Evolutionary conservation across 2,329 filamentous ascomycete species (phyloP), one percentile per base, ranked within the genome.

Genomic region (Talaromyces amestolkiae): DNA sequence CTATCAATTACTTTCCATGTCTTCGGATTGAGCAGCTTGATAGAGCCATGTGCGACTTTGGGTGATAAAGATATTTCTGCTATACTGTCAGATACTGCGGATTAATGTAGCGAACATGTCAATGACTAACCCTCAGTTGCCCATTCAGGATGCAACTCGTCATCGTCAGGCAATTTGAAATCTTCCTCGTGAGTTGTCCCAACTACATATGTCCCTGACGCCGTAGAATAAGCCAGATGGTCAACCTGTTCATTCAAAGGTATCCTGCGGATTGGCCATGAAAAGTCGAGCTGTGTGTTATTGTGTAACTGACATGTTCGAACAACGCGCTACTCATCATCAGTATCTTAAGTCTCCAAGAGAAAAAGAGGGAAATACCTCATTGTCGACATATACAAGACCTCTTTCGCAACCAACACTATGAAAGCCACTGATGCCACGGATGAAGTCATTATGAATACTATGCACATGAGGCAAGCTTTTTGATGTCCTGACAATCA

Each of bases 131-230:
- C 83, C 77, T 96, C 93, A 68, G 86, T 86, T 24, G 89, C 86
- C 87, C 93, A 94, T 68, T 95, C 91, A 41, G 86, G 83, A 68
- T 96, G 91, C 68, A 92, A 88, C 66, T 96, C 89, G 69, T 93
- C 93, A 70, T 97, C 92, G 62, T 91, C 91, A 1, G 92, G 92
- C 24, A 97, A 84, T 75, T 92, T 90, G 74, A 97, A 98, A 3
- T 88, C 86, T 58, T 89, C 87, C 31, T 78, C 74, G 8, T 82
- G 81, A 68, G 88, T 90, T 64, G 91, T 93, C 3, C 88, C 91
- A 17, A 94, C 81, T 1, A 92, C 87, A 73, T 96, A 97, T 0
- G 90, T 87, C 24, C 87, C 86, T 49, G 89, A 89, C 0, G 88
- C 86, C 1, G 88, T 82, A 73, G 96, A 93, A 73, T 93, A 96